Base-by-base conservation (phyloP, 805 yeast species). In the Candida vartiovaarae region DNA sequence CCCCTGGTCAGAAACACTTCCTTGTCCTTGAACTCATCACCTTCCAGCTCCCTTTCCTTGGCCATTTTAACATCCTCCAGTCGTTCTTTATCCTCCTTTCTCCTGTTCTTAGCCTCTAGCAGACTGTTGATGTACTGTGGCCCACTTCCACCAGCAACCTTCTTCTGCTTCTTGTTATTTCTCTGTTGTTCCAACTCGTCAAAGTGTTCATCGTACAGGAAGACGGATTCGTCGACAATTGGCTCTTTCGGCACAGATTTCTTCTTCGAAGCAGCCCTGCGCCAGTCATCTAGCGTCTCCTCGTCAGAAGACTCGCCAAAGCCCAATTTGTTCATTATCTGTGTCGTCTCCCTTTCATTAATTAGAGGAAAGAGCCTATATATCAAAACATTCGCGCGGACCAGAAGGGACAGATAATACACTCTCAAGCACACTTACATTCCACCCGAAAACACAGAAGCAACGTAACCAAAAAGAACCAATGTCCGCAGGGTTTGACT, bases 1-100 rank as follows among this genome's bases (percentile, higher is more conserved):
- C 72, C 70, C 2, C 64, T 56, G 1, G 80, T 71, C 8, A 76
- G 72, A 59, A 76, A 78, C 26, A 59, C 67, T 38, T 72, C 74
- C 39, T 65, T 69, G 20, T 59, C 71, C 4, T 55, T 60, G 38
- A 51, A 62, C 29, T 58, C 59, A 33, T 65, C 68, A 4, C 68
- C 70, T 45, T 72, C 76, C 23, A 56, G 43, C 30, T 65, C 64
- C 7, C 72, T 49, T 44, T 70, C 73, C 34, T 63, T 55, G 34
- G 63, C 68, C 7, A 61, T 48, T 38, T 62, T 64, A 24, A 66
- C 50, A 26, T 72, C 72, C 40, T 61, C 56, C 3, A 72, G 63
- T 5, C 63, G 51, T n/a, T 66, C 43, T 31, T 63, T 64, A 48
- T 78, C 84, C 37, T 63, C 48, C 15, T 76, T 74, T 42, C 84